Evolutionary conservation across 108 stramenopile genomes (phyloP).

Genomic region (Tribonema minus): DNA sequence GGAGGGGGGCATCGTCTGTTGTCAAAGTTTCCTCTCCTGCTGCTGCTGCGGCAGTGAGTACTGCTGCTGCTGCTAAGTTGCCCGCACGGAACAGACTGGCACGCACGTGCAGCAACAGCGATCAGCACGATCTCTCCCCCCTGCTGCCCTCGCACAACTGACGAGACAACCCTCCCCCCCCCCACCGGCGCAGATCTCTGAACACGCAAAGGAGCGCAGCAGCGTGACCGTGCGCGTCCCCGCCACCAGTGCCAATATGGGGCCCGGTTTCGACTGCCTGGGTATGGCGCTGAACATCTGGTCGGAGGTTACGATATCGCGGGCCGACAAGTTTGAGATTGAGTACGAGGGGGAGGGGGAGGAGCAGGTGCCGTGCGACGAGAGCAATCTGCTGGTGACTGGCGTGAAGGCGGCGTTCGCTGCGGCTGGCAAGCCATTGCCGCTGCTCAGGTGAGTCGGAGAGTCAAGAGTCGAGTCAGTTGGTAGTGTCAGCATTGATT

Average conservation of each 20-base stretch:
- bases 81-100: no score
- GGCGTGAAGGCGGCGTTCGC: constrained; percentile 89
- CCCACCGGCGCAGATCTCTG: not conserved
- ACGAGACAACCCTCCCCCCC: not conserved
- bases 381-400: constrained; percentile 77
- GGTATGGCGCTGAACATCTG: constrained; percentile 97
- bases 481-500: no score
- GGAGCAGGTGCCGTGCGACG: constrained; percentile 56
- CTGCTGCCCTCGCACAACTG: not conserved
- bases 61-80: no score
- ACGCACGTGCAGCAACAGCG: not conserved
- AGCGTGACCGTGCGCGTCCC: constrained; percentile 93
- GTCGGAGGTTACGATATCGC: constrained; percentile 87
- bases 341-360: constrained; percentile 57
- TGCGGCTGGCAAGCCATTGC: constrained; percentile 84
- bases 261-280: constrained; percentile 95
- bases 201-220: constrained; percentile 51
- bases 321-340: constrained; percentile 80
- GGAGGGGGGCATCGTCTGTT: no score
- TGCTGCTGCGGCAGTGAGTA: not conserved
- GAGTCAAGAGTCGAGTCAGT: no score
- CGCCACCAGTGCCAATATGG: constrained; percentile 95
- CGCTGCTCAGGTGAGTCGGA: no score
- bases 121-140: not conserved
- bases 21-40: not conserved